These are phyloP conservation scores for Collybia mongolica DNA, from an alignment of 768 basidiomycete genomes.

Conservation along the genomic window DNA sequence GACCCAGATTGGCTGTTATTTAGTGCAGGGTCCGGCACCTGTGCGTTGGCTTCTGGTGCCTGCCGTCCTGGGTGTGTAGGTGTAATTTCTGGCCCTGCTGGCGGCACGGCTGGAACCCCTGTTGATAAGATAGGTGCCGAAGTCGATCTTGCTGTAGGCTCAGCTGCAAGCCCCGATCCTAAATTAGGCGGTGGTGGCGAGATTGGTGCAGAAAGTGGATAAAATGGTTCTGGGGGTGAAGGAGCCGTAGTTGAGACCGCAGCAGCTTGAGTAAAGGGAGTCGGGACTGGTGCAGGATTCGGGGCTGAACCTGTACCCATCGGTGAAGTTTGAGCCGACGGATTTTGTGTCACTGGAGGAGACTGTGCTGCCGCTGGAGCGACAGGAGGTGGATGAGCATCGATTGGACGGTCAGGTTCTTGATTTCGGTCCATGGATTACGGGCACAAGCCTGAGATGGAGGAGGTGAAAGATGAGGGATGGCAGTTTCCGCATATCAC, in stretches of 20 bases:
- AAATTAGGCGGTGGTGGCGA: too few relatives aligned
- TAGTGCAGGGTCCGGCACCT: too few relatives aligned
- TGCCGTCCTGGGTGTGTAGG: not conserved
- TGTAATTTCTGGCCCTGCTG: not conserved
- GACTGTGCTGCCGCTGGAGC: not conserved
- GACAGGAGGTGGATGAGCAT: not conserved
- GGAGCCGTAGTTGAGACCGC: not conserved
- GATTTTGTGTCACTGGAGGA: not conserved
- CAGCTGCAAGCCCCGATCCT: too few relatives aligned
- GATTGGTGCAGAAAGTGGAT: too few relatives aligned
- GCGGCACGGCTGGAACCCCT: not conserved
- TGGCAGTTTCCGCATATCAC: not conserved
- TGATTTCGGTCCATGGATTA: slow-evolving; percentile 11
- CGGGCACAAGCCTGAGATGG: not conserved
- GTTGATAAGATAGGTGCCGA: not conserved
- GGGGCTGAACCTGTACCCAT: not conserved
- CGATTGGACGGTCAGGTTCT: slow-evolving; percentile 4
- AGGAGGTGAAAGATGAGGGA: not conserved
- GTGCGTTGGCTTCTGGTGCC: too few relatives aligned
- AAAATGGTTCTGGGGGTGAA: not conserved
- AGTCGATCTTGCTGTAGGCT: not conserved
- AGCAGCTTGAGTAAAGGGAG: not conserved
- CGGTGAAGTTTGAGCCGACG: not conserved
- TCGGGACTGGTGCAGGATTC: not conserved
- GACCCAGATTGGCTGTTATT: slow-evolving; percentile 5